Evolutionary conservation across 768 basidiomycete species (phyloP), one percentile per base, ranked within the genome.

Genomic region (Pisolithus sp.): DNA sequence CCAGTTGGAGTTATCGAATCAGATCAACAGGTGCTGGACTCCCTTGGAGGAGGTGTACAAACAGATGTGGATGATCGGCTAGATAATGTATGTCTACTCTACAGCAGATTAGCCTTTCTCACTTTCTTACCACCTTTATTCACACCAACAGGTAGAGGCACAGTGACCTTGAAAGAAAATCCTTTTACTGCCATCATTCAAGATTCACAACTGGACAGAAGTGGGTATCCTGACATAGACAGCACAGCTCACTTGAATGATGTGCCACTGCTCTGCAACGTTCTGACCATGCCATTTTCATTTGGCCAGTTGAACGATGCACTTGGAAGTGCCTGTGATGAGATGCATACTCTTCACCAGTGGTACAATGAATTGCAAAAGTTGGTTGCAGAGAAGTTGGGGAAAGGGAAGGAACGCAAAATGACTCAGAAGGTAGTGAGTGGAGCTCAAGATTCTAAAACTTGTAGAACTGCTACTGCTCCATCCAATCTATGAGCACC

Each of bases 231-330:
- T 21, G 31, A 34, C 17, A 20, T 21, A 37, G 46, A 34, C 12
- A 5, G 12, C 13, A 3, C 34, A 34, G 1, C 15, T 34, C 13
- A 13, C 34, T 34, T 13, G 12, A 34, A 34, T 31, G 9, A 31
- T 31, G 30, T 9, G 2, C 12, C 46, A 20, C 34, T 0, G 9
- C 18, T 18, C 7, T 18, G 12, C 31, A 18, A 36, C 21, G 20
- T 36, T 31, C 30, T 55, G 23, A 49, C 26, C 10, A 49, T n/a
- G 12, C 59, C 56, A 0, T 55, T 69, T 44, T 62, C 59, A 4
- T 56, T 69, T 7, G 57, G 59, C 8, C 53, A 67, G 5, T 9
- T 67, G 52, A 63, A 65, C 13, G 31, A 48, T 10, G 67, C 59
- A 1, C 59, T 67, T 20, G 53, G 51, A 12, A 51, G 38, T 42